Evolutionary conservation across 768 basidiomycete genomes (phyloP).

Genomic region (Gloeophyllum trabeum): DNA sequence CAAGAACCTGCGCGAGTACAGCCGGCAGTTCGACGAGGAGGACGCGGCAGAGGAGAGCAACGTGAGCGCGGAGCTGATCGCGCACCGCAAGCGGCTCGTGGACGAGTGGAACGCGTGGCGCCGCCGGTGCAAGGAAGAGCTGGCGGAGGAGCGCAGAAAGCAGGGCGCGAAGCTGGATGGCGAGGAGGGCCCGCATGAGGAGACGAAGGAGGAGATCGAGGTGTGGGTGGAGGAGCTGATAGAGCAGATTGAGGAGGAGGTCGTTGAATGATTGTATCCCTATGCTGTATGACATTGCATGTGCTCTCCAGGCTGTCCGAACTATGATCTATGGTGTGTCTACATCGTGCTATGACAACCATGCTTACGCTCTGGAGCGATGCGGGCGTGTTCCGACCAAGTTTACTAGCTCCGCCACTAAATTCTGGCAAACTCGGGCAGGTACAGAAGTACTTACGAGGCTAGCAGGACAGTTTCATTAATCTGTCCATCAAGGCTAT

Average conservation of each 20-base stretch:
- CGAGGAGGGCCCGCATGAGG: constrained; percentile 26
- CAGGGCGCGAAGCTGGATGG: constrained; percentile 24
- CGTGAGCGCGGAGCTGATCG: constrained; percentile 88
- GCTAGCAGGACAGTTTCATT: too few relatives aligned
- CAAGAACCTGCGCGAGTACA: constrained; percentile 85
- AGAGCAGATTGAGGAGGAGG: constrained; percentile 82
- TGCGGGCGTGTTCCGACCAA: too few relatives aligned
- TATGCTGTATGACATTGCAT: background rate
- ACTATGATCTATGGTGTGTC: too few relatives aligned
- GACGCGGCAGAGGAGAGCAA: constrained; percentile 93
- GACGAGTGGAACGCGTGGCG: constrained; percentile 99
- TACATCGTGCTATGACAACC: too few relatives aligned
- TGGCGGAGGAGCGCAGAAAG: constrained; percentile 40
- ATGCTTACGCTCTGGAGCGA: too few relatives aligned
- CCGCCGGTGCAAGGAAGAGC: constrained; percentile 50
- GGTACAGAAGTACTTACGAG: too few relatives aligned
- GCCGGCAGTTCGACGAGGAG: constrained; percentile 89
- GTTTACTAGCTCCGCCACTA: too few relatives aligned
- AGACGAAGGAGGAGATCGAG: constrained; percentile 81
- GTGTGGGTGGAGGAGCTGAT: constrained; percentile 91
- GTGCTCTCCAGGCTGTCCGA: too few relatives aligned
- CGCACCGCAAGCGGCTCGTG: constrained; percentile 80
- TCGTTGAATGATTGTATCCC: constrained; percentile 30
- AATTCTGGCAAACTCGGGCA: too few relatives aligned
- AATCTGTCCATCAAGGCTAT: too few relatives aligned